Conservation (phyloP, 2,329 filamentous ascomycete species). For the Dactylonectria macrodidyma region DNA sequence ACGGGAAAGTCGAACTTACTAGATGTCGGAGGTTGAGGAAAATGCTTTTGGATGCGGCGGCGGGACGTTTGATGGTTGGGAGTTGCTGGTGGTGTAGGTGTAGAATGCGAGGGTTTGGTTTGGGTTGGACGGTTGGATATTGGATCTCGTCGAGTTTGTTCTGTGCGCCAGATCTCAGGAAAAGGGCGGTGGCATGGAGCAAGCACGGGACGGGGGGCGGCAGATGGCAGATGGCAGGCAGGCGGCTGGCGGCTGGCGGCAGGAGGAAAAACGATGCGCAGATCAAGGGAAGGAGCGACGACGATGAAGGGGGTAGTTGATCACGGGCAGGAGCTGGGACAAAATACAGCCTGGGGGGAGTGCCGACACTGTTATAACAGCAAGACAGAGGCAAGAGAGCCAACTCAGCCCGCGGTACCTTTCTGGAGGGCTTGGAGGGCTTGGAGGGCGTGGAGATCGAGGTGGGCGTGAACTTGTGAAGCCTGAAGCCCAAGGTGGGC, state of each 20-base stretch:
- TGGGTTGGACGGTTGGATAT: constrained; percentile 39
- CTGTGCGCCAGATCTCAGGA: constrained; percentile 46
- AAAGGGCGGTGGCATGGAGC: constrained; percentile 43
- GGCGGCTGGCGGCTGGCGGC: constrained; percentile 28
- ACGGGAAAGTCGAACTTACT: constrained; percentile 21
- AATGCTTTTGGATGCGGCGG: constrained; percentile 1
- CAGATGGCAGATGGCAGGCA: constrained; percentile 37
- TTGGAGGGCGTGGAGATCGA: constrained; percentile 23
- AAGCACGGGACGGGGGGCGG: constrained; percentile 42
- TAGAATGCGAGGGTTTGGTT: constrained; percentile 32
- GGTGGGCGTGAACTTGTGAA: constrained; percentile 8
- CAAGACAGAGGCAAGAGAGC: constrained; percentile 37
- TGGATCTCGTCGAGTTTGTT: constrained; percentile 44
- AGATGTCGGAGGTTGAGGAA: constrained; percentile 10
- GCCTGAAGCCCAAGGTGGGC: constrained; percentile 13
- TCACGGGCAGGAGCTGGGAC: constrained; percentile 49
- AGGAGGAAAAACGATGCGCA: constrained; percentile 33
- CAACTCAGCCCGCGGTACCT: constrained; percentile 37
- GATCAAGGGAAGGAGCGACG: constrained; percentile 29
- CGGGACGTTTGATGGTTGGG: constrained; percentile 19
- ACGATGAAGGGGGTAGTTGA: constrained; percentile 39
- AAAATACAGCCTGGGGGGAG: constrained; percentile 34
- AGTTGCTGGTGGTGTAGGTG: constrained; percentile 17
- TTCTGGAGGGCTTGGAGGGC: constrained; percentile 21
- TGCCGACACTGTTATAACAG: constrained; percentile 36